Evolutionary conservation across 805 yeast species (phyloP), one percentile per base, ranked within the genome.

Genomic region (Nakazawaea siamensis): DNA sequence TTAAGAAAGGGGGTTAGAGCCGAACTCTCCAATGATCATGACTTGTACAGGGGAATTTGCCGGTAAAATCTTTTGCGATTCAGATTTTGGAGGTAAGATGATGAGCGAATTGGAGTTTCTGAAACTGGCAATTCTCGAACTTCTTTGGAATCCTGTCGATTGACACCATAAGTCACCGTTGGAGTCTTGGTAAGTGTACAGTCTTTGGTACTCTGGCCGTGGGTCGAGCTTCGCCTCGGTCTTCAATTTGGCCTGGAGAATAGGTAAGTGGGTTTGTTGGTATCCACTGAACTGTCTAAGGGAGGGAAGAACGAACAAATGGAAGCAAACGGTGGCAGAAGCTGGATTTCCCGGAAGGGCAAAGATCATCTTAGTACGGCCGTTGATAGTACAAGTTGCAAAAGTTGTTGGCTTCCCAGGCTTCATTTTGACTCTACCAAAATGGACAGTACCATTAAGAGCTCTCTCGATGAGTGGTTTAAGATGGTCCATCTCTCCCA

Each of bases 391-490:
- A 9, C 60, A 37, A 0, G 74, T 68, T 0, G 76, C 77, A 55
- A 70, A 71, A 1, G 78, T 71, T 2, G 74, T 66, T 2, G 78
- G 78, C 41, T 71, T 71, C 0, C 78, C 78, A 1, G 78, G 78
- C 43, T 71, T 71, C 74, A 71, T 71, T n/a, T 62, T 61, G 5
- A 71, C 75, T 27, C 77, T 50, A 4, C 78, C 78, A 46, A 71
- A 71, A 40, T 68, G 73, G 24, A 71, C 65, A 1, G 40, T 44
- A 1, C 75, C 77, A 0, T 54, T 51, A 13, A 71, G 42, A 9
- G 39, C 41, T 24, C 61, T 46, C 38, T 67, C 69, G 17, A 71
- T 65, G 0, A 64, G 55, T 0, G 76, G 76, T 37, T 71, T 71
- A 27, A 71, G 46, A 12, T 69, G 51, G 45, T 71, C 78, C 23